Evolutionary conservation across 78 protist genomes (phyloP), one percentile per base, ranked within the genome.

Genomic region (Tieghemostelium lacteum): DNA sequence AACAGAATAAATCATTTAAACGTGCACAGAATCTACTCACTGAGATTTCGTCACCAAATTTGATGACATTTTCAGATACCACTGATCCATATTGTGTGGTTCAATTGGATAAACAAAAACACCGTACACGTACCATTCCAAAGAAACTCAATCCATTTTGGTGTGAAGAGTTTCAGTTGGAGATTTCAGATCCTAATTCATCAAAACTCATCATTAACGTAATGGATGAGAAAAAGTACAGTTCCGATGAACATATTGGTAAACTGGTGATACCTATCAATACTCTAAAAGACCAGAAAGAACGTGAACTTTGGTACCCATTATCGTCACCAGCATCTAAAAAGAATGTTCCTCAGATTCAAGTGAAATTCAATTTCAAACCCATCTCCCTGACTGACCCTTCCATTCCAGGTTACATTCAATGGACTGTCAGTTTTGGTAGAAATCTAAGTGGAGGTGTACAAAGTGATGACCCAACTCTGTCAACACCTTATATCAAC

Each of bases 81-180:
- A 80, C 88, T 57, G 88, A 80, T 39, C 88, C 88, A 0, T 80
- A 67, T 40, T 80, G 88, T 40, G n/a, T 60, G 1, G 88, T 80
- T n/a, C 66, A 66, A 54, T 20, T 80, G 1, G 88, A 67, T 16
- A 80, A 80, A 67, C 72, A 66, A 42, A 67, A 57, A 57, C 88
- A 80, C 20, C 45, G 88, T 39, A 80, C 88, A 40, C 75, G 88
- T 57, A 80, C 88, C 7, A 80, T 80, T 7, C 88, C 88, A 24
- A 80, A 80, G 60, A 80, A 80, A 29, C 40, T 80, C 16, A 80
- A 80, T 80, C 88, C 88, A 50, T 80, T 80, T 67, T 80, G 88
- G 88, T 80, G 88, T 67, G 88, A 80, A 54, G 88, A 80, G 42
- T 80, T 80, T 57, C 54, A 55, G 31, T 39, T 80, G 55, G 88